phyloP scores from a whole-genome alignment of 257 asterid species.

The Craterostigma plantagineum region DNA sequence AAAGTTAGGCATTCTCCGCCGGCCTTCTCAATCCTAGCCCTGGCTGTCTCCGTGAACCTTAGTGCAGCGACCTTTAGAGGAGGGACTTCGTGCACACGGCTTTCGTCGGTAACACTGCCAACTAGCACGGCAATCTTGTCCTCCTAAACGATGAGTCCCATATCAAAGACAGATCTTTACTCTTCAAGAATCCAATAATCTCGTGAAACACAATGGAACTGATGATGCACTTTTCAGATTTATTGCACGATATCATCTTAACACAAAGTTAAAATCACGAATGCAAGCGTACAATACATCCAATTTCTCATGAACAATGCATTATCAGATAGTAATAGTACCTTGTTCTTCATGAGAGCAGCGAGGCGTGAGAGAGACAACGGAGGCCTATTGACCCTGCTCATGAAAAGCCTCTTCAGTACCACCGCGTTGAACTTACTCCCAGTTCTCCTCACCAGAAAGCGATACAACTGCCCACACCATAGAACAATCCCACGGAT shows the following conservation, averaged over 20 bases:
- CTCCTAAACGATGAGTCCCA: no score
- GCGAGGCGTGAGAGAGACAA: slow-evolving; percentile 66
- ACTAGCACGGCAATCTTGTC: slow-evolving; percentile 72
- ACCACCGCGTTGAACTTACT: slow-evolving; percentile 71
- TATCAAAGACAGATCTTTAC: no score
- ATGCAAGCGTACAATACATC: no score
- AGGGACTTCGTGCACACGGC: slow-evolving; percentile 52
- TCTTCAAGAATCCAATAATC: no score
- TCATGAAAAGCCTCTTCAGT: slow-evolving; percentile 75
- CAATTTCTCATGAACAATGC: background rate
- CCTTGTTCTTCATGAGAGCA: slow-evolving; percentile 57
- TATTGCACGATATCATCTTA: background rate
- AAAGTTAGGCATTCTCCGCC: slow-evolving; percentile 89
- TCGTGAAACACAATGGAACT: no score
- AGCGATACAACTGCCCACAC: slow-evolving; percentile 47
- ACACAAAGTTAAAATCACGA: background rate
- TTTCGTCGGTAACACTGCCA: slow-evolving; percentile 67
- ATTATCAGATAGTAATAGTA: slow-evolving; percentile 2
- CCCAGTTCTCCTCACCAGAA: slow-evolving; percentile 75
- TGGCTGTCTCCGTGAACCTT: slow-evolving; percentile 71
- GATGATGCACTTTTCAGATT: background rate
- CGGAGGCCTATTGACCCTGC: slow-evolving; percentile 70
- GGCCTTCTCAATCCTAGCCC: slow-evolving; percentile 91
- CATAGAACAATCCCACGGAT: background rate
- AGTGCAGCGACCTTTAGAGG: slow-evolving; percentile 55